phyloP scores from a whole-genome alignment of 345 rosid species.

The Dipteronia sinensis region DNA sequence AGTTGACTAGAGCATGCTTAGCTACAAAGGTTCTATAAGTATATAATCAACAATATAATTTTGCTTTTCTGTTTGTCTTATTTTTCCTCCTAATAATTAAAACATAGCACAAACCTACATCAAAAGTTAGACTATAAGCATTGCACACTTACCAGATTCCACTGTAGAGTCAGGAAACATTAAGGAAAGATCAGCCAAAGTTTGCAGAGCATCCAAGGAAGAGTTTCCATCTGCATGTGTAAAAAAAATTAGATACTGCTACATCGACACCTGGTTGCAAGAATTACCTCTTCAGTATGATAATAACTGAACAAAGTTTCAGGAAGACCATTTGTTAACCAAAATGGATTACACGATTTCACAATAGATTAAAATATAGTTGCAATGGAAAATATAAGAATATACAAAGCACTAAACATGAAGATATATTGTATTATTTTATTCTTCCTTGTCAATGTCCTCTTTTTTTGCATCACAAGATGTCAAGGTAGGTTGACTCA shows the following conservation, averaged over 20 bases:
- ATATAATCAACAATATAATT: background rate
- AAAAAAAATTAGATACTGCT: background rate
- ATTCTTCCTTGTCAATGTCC: conserved; percentile 23
- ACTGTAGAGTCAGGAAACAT: conserved; percentile 50
- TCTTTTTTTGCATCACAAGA: background rate
- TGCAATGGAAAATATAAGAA: background rate
- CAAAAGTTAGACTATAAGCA: conserved; percentile 17
- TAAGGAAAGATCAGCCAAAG: conserved; percentile 77
- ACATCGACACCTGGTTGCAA: background rate
- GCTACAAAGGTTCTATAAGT: background rate
- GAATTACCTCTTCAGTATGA: background rate
- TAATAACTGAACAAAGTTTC: background rate
- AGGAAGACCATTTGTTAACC: background rate
- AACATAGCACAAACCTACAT: background rate
- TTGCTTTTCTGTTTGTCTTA: background rate
- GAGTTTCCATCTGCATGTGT: conserved; percentile 53
- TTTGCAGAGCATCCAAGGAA: conserved; percentile 73
- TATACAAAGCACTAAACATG: conserved; percentile 28
- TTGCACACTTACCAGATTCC: conserved; percentile 65
- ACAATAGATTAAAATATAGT: background rate
- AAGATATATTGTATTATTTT: background rate
- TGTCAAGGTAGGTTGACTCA: background rate
- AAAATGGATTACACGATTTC: background rate
- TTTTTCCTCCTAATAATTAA: background rate
- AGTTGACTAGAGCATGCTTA: background rate